Conservation (phyloP, 352 stramenopile species). For the Peronosclerospora sorghi region DNA sequence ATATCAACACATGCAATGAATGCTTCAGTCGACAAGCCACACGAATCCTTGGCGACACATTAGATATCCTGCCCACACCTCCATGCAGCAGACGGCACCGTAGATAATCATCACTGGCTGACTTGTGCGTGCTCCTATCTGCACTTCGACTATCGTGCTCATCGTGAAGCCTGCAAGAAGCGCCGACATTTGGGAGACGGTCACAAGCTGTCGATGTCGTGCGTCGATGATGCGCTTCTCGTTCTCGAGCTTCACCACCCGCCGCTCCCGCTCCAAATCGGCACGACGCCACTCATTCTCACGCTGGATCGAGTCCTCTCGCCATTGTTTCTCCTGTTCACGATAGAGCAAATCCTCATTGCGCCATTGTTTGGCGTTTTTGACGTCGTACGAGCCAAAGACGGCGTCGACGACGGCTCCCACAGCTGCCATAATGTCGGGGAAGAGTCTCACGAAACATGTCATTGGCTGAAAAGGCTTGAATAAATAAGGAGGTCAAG, state of each 20-base stretch:
- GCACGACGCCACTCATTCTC: constrained; percentile 57
- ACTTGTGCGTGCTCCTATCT: constrained; percentile 35
- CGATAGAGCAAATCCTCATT: constrained; percentile 62
- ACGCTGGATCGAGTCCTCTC: constrained; percentile 56
- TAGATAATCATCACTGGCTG: constrained; percentile 41
- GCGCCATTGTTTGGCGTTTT: constrained; percentile 75
- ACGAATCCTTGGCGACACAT: too few relatives aligned
- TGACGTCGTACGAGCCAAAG: constrained; percentile 76
- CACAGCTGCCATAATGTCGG: constrained; percentile 34
- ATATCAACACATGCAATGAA: constrained; percentile 1
- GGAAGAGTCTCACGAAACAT: too few relatives aligned
- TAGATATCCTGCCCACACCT: too few relatives aligned
- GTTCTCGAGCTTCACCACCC: constrained; percentile 70
- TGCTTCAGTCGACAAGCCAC: neutral
- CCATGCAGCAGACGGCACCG: constrained; percentile 40
- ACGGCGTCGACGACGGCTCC: constrained; percentile 61
- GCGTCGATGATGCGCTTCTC: constrained; percentile 75
- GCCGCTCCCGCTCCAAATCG: constrained; percentile 56
- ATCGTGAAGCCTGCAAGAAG: constrained; percentile 62
- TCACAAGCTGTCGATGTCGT: constrained; percentile 51
- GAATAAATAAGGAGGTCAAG: neutral
- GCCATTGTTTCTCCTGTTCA: constrained; percentile 70
- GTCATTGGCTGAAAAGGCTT: too few relatives aligned
- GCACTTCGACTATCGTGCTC: constrained; percentile 65
- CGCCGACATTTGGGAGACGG: constrained; percentile 53